Percentiles rank a stretch among this genome's conserved stretches.
Conservation (phyloP, 2,329 filamentous ascomycete genomes). For the Colletotrichum chrysophilum region DNA sequence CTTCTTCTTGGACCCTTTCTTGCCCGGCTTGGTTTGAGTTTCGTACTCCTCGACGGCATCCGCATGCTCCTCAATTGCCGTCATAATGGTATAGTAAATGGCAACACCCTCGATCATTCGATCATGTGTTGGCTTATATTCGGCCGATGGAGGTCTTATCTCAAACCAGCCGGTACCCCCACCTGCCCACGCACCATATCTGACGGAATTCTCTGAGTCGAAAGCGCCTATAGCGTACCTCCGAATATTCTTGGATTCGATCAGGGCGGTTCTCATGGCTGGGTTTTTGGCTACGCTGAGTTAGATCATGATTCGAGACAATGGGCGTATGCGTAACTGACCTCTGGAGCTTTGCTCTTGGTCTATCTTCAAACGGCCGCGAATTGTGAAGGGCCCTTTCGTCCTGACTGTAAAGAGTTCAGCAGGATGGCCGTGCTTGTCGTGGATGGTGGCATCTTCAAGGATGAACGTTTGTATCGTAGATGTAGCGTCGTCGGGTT, state of each 20-base stretch:
- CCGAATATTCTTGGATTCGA: slow-evolving; percentile 59
- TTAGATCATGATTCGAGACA: not conserved
- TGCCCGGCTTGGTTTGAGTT: slow-evolving; percentile 33
- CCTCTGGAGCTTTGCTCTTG: slow-evolving; percentile 47
- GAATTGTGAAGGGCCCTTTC: slow-evolving; percentile 65
- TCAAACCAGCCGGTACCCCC: slow-evolving; percentile 73
- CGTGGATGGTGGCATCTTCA: slow-evolving; percentile 61
- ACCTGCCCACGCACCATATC: slow-evolving; percentile 68
- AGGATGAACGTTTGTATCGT: slow-evolving; percentile 19
- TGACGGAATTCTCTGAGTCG: slow-evolving; percentile 38
- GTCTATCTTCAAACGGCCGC: slow-evolving; percentile 56
- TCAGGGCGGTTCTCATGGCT: slow-evolving; percentile 35
- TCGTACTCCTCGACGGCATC: slow-evolving; percentile 9
- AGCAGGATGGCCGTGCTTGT: slow-evolving; percentile 55
- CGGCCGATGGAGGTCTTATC: slow-evolving; percentile 58
- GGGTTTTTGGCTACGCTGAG: slow-evolving; percentile 36
- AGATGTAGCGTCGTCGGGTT: not conserved
- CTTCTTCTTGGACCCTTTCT: slow-evolving; percentile 35
- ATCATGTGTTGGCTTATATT: slow-evolving; percentile 61
- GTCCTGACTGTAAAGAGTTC: slow-evolving; percentile 67
- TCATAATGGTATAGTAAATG: slow-evolving; percentile 67
- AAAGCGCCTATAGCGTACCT: slow-evolving; percentile 60
- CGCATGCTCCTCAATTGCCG: slow-evolving; percentile 53
- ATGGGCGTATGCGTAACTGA: slow-evolving; percentile 30
- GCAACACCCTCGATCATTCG: slow-evolving; percentile 68